Evolutionary conservation across 2,329 filamentous ascomycete genomes (phyloP).

Genomic region (Botrytis medusae): DNA sequence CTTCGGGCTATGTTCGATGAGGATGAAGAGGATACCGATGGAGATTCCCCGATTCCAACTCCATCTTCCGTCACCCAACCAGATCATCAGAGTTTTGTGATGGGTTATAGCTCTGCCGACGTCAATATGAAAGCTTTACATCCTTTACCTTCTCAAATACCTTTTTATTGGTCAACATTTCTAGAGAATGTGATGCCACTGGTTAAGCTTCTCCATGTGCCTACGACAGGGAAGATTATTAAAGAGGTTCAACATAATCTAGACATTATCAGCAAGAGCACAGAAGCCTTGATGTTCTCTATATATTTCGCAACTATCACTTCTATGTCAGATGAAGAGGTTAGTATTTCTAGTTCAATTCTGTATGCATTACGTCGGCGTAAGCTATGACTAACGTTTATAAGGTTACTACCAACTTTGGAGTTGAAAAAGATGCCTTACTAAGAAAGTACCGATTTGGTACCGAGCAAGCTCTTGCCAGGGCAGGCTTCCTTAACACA

Average conservation of each 20-base stretch:
- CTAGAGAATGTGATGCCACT: conserved; percentile 73
- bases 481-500: conserved; percentile 54
- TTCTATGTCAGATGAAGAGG: conserved; percentile 39
- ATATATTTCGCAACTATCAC: conserved; percentile 57
- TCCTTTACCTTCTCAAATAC: conserved; percentile 63
- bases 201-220: conserved; percentile 69
- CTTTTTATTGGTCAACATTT: conserved; percentile 68
- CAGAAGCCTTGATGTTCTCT: conserved; percentile 53
- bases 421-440: conserved; percentile 47
- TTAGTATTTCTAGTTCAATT: conserved; percentile 22
- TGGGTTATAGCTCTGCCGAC: conserved; percentile 70
- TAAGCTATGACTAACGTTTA: background rate
- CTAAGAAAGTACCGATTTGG: conserved; percentile 52
- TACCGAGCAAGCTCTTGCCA: conserved; percentile 54
- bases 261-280: conserved; percentile 50
- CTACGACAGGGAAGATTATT: conserved; percentile 61
- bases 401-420: conserved; percentile 40
- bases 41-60: conserved; percentile 31
- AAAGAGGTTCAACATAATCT: conserved; percentile 60
- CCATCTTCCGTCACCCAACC: conserved; percentile 57
- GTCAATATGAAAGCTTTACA: conserved; percentile 66
- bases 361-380: conserved; percentile 22
- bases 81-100: conserved; percentile 70
- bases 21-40: conserved; percentile 34
- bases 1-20: conserved; percentile 39